phyloP scores from a whole-genome alignment of 345 rosid species.

The Clarkia xantiana region DNA sequence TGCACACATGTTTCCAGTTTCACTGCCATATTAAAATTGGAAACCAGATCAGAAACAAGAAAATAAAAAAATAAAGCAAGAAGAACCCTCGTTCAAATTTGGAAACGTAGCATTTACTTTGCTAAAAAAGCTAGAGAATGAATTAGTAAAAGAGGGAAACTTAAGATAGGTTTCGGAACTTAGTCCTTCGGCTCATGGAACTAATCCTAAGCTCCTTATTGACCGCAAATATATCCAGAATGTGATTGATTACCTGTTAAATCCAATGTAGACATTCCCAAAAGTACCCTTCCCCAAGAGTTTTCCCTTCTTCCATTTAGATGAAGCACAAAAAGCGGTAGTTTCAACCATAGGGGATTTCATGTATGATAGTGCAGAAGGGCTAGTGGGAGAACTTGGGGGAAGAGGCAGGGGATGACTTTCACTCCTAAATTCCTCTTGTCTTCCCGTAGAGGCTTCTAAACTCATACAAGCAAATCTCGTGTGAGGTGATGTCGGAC shows the following conservation, averaged over 20 bases:
- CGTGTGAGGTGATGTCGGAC: constrained; percentile 69
- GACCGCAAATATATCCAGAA: background rate
- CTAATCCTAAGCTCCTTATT: background rate
- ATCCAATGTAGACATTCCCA: constrained; percentile 58
- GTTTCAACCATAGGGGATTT: constrained; percentile 21
- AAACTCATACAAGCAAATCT: constrained; percentile 32
- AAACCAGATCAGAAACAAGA: background rate
- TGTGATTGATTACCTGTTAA: constrained; percentile 33
- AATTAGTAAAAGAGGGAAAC: background rate
- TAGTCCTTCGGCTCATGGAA: background rate
- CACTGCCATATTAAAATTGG: constrained; percentile 1
- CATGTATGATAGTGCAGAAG: constrained; percentile 39
- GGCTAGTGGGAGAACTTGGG: constrained; percentile 82
- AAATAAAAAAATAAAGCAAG: too few relatives aligned
- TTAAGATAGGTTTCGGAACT: background rate
- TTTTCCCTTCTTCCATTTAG: constrained; percentile 59
- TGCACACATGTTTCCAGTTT: constrained; percentile 6
- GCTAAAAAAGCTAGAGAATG: background rate
- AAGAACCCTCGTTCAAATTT: too few relatives aligned
- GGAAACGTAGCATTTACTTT: too few relatives aligned
- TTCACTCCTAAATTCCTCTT: constrained; percentile 15
- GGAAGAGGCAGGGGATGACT: constrained; percentile 83
- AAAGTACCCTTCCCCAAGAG: constrained; percentile 55
- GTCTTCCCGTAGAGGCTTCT: constrained; percentile 45
- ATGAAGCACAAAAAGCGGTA: constrained; percentile 14